A percentile compares a stretch with the other conserved stretches of the same genome.
Conservation (phyloP, 2,329 filamentous ascomycete genomes). For the Lachnellula subtilissima region DNA sequence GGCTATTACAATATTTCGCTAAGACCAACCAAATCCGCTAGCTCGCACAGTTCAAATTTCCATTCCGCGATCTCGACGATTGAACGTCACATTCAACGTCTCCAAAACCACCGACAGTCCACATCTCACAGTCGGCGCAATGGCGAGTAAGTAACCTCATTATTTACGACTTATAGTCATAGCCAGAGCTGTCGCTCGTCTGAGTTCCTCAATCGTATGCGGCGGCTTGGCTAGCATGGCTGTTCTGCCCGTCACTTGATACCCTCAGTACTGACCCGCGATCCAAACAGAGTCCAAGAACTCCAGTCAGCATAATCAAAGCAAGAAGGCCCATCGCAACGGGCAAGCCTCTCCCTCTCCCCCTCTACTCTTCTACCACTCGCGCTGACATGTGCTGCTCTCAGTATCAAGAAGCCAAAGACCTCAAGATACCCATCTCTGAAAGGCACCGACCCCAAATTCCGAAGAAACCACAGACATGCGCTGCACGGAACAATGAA, state of each 20-base stretch:
- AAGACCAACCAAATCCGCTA: not conserved
- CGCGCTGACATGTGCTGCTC: conserved; percentile 5
- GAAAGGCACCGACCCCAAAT: conserved; percentile 99
- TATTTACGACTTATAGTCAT: not conserved
- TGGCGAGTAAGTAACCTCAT: conserved; percentile 60
- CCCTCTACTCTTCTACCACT: conserved; percentile 3
- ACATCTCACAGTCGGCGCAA: conserved; percentile 42
- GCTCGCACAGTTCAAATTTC: not conserved
- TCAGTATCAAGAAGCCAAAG: conserved; percentile 99
- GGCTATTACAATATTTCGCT: not conserved
- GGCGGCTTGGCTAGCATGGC: not conserved
- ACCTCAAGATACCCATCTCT: conserved; percentile 98
- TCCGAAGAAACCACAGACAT: conserved; percentile 99
- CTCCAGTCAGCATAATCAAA: conserved; percentile 93
- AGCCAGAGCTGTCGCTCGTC: not conserved
- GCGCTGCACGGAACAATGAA: conserved; percentile 98
- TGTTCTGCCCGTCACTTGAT: no score
- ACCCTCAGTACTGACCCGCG: not conserved
- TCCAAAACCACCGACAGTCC: not conserved
- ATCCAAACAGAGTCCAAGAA: conserved; percentile 91
- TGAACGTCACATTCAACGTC: not conserved
- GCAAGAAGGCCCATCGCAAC: conserved; percentile 98
- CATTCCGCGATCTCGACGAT: not conserved
- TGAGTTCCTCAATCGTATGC: not conserved
- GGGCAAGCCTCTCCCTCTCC: conserved; percentile 59